Conservation (phyloP, 2,329 filamentous ascomycete species). For the Hysterium pulicare region DNA sequence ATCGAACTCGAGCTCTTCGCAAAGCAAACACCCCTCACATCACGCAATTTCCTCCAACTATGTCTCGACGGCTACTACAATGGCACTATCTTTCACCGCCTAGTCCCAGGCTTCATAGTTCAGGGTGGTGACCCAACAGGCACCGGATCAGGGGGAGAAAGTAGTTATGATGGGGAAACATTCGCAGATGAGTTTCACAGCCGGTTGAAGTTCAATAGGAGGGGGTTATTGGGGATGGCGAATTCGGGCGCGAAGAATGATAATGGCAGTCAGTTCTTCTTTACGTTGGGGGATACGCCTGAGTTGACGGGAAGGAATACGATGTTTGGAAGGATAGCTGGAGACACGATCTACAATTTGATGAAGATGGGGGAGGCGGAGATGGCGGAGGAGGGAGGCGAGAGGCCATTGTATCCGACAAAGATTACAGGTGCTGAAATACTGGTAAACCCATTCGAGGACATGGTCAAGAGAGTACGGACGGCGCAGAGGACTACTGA, state of each 20-base stretch:
- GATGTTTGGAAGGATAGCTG: slow-evolving; percentile 85
- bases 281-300: slow-evolving; percentile 78
- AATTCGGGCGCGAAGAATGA: slow-evolving; percentile 75
- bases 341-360: slow-evolving; percentile 94
- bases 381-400: slow-evolving; percentile 68
- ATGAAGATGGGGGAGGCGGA: slow-evolving; percentile 91
- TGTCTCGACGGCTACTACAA: slow-evolving; percentile 95
- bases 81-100: slow-evolving; percentile 87
- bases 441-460: slow-evolving; percentile 76
- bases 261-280: slow-evolving; percentile 96
- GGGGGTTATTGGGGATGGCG: slow-evolving; percentile 92
- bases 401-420: slow-evolving; percentile 81
- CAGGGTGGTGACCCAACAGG: slow-evolving; percentile 95
- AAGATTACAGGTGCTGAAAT: slow-evolving; percentile 74
- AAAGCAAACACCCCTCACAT: slow-evolving; percentile 86
- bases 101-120: slow-evolving; percentile 87
- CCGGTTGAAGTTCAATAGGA: slow-evolving; percentile 85
- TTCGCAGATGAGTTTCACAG: slow-evolving; percentile 91
- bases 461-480: slow-evolving; percentile 69
- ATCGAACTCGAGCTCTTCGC: slow-evolving; percentile 91
- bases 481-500: slow-evolving; percentile 50
- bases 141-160: slow-evolving; percentile 86
- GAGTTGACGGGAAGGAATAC: slow-evolving; percentile 90
- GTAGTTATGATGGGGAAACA: slow-evolving; percentile 79
- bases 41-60: slow-evolving; percentile 92